Conservation (phyloP, 2,329 filamentous ascomycete genomes). For the Orbilia quercus region DNA sequence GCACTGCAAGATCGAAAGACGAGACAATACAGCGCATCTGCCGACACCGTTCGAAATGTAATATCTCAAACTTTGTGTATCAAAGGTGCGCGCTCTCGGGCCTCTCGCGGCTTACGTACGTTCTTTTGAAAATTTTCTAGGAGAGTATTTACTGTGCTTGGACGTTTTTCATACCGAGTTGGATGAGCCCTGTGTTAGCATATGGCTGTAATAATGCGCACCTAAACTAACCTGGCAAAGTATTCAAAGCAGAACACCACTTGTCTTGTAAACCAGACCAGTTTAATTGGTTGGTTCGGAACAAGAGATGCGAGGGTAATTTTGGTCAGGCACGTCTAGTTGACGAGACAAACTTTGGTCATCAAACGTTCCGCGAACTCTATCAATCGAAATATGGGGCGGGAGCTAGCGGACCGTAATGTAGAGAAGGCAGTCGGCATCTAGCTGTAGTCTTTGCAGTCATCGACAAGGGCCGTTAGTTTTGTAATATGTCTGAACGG, state of each 20-base stretch:
- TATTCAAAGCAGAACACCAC: no score
- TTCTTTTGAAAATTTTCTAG: not conserved
- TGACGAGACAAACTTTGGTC: no score
- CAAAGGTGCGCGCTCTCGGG: no score
- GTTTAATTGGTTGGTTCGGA: no score
- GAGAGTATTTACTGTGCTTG: not conserved
- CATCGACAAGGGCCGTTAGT: slow-evolving; percentile 14
- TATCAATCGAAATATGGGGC: slow-evolving; percentile 13
- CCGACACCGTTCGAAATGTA: no score
- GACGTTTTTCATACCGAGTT: slow-evolving; percentile 10
- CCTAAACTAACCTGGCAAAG: slow-evolving; percentile 3
- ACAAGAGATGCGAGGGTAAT: no score
- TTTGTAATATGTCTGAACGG: slow-evolving; percentile 19
- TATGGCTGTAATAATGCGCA: slow-evolving; percentile 15
- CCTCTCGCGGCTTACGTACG: slow-evolving; percentile 20
- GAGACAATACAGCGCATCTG: no score
- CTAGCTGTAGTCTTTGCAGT: slow-evolving; percentile 13
- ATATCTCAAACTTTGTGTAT: no score
- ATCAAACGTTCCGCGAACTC: slow-evolving; percentile 14
- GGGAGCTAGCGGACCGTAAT: slow-evolving; percentile 12
- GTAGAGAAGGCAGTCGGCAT: not conserved
- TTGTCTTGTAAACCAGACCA: no score
- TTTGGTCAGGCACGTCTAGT: no score
- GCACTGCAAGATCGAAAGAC: no score
- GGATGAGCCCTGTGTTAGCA: slow-evolving; percentile 28